Evolutionary conservation across 192 early-diverging fungal species (phyloP), one percentile per base, ranked within the genome.

Genomic region (Coemansia guatemalensis): DNA sequence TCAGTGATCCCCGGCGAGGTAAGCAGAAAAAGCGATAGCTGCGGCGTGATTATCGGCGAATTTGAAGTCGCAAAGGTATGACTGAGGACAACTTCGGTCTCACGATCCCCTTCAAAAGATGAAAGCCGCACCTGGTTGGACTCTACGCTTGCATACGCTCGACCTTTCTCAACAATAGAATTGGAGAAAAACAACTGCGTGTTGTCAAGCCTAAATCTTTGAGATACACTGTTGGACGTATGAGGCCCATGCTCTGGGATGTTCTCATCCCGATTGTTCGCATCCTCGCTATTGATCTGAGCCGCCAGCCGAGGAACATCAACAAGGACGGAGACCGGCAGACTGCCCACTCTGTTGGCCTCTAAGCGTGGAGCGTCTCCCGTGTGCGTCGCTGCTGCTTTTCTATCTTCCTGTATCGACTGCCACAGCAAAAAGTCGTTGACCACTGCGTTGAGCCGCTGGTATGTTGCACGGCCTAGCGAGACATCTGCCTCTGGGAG

Each of bases 361-460:
- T 47, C 53, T 12, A 23, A 51, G 4, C 22, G 50, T 8, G 11
- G 35, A 30, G 27, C 32, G 14, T 12, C 48, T 25, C 44, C 26
- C 17, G 21, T n/a, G 20, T 18, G 30, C 20, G 41, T 22, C 47
- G 52, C 58, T 29, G 49, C 21, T 12, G 56, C 21, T 20, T 25
- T 54, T 18, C n/a, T 1, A n/a, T 82, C 70, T 48, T 75, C 73
- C 30, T 76, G 74, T 5, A 76, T 48, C 18, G 79, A 69, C 56
- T 82, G 79, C 79, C 79, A 82, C 50, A 82, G 58, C 69, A 76
- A 44, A 64, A 82, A 82, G 26, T 82, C 73, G 49, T 82, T 82
- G 44, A 82, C 63, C 11, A 82, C 59, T 12, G 73, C 73, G 27
- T 82, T 72, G 21, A 76, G 60, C 11, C 79, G 79, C 52, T 82